Evolutionary conservation across 257 asterid species (phyloP).

Genomic region (Linderniella brevidens): DNA sequence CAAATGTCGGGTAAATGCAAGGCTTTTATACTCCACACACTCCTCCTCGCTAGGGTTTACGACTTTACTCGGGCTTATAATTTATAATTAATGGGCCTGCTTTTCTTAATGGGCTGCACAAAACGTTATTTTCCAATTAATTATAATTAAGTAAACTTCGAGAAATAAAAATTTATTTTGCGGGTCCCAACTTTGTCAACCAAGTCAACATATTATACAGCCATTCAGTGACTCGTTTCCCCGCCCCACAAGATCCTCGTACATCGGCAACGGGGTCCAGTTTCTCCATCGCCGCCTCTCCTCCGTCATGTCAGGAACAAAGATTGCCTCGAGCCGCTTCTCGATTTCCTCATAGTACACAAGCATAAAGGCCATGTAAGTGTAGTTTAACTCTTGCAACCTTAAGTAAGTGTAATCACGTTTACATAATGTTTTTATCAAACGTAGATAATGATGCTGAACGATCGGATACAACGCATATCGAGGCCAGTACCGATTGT

Average conservation of each 20-base stretch:
- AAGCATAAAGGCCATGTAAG: conserved; percentile 77
- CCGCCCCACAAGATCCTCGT: conserved; percentile 78
- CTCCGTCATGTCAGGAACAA: conserved; percentile 76
- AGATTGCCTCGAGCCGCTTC: conserved; percentile 80
- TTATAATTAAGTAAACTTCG: too few relatives aligned
- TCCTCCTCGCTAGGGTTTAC: too few relatives aligned
- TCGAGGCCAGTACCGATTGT: conserved; percentile 73
- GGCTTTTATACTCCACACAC: too few relatives aligned
- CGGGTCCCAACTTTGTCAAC: too few relatives aligned
- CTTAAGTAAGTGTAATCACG: background rate
- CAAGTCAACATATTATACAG: conserved; percentile 13
- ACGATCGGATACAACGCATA: conserved; percentile 65
- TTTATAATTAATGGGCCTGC: too few relatives aligned
- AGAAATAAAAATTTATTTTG: too few relatives aligned
- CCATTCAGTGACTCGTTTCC: conserved; percentile 89
- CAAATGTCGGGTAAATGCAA: too few relatives aligned
- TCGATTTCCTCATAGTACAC: conserved; percentile 82
- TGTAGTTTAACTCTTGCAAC: too few relatives aligned
- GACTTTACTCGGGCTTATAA: too few relatives aligned
- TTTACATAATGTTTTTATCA: conserved; percentile 5
- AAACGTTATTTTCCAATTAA: too few relatives aligned
- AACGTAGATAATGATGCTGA: conserved; percentile 65
- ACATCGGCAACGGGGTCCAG: conserved; percentile 93
- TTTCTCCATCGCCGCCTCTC: conserved; percentile 97
- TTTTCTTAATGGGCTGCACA: too few relatives aligned